Evolutionary conservation across 371 early-diverging fungal genomes (phyloP), one percentile per base, ranked within the genome.

Genomic region (Rhizopus sp.): DNA sequence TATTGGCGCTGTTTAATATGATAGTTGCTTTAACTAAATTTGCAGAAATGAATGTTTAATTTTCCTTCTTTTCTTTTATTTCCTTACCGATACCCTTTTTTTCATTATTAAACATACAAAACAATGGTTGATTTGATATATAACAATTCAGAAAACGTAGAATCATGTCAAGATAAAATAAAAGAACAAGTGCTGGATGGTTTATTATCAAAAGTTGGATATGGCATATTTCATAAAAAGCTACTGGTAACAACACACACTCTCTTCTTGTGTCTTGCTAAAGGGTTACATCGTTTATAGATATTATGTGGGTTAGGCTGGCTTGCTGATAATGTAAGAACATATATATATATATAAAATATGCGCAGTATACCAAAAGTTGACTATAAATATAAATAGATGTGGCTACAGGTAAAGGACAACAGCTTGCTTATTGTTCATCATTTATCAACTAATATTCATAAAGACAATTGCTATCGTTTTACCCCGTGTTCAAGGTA

Each of bases 251-350:
- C 2, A 23, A 23, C 23, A 23, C 23, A 23, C 23, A 31, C 1
- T 33, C 16, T 13, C n/a, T 64, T 37, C 13, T 8, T 13, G 13
- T 13, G 7, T 55, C 10, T 30, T 37, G 31, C n/a, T 41, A 37
- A 6, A 50, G 9, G 7, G 7, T 6, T 38, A 4, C 30, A 23
- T 35, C 6, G 48, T 72, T 33, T 70, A 55, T 59, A 88, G 85
- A 75, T 86, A 16, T 73, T 90, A 49, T 88, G 91, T 64, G 90
- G 90, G 7, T 81, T 91, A 45, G 93, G 92, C 1, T 93, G 92
- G 93, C 73, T 91, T 38, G 91, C 92, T 2, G 94, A 92, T 68
- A 93, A 93, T 78, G 88, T 90, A 85, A 75, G 76, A 44, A 45
- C 8, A 34, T 30, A 17, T n/a, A 32, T 39, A 13, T 39, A 39